A percentile compares a stretch with the other conserved stretches of the same genome.
Evolutionary conservation across 768 basidiomycete species (phyloP).

Genomic region (Lepiota brunneoincarnata): DNA sequence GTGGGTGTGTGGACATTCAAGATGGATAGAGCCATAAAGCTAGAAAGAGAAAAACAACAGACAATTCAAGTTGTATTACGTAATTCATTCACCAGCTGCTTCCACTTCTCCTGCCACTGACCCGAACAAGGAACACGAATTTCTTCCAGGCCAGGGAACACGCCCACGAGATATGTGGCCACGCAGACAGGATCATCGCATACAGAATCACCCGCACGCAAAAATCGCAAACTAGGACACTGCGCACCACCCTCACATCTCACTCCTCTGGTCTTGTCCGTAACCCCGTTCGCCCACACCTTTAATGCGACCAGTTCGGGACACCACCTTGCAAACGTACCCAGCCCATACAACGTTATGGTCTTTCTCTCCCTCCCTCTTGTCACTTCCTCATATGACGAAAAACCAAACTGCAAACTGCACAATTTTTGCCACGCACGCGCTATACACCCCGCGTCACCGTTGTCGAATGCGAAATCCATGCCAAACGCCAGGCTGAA

Average conservation of each 20-base stretch:
- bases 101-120: slow-evolving; percentile 6
- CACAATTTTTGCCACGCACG: not conserved
- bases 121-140: not conserved
- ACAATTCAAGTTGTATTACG: no score
- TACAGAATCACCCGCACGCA: slow-evolving; percentile 1
- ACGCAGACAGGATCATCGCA: not conserved
- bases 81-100: not conserved
- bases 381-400: not conserved
- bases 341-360: slow-evolving; percentile 2
- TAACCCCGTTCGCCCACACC: not conserved
- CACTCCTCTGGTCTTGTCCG: not conserved
- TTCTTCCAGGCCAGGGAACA: not conserved
- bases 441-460: slow-evolving; percentile 3
- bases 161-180: not conserved
- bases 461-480: not conserved
- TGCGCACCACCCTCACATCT: not conserved
- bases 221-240: not conserved
- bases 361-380: no score
- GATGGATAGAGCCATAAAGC: slow-evolving; percentile 37
- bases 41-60: no score
- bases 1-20: slow-evolving; percentile 76
- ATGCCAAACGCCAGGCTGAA: not conserved
- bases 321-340: not conserved
- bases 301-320: not conserved
- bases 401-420: not conserved